These are phyloP conservation scores for Colletotrichum trifolii DNA, from an alignment of 2,329 filamentous ascomycete species.

Conservation along the genomic window DNA sequence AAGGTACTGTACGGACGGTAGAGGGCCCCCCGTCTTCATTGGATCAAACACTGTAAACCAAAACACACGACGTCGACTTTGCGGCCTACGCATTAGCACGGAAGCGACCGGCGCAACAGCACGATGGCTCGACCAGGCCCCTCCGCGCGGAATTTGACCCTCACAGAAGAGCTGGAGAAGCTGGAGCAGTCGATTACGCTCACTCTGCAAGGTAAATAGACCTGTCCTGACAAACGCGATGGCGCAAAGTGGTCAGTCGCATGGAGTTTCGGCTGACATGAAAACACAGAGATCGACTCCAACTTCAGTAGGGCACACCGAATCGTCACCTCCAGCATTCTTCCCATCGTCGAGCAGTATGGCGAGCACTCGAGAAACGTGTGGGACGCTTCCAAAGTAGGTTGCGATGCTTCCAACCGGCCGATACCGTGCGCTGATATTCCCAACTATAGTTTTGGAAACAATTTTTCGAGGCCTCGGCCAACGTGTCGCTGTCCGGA, in stretches of 20 bases:
- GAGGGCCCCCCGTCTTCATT: not conserved
- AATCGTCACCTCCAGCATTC: conserved; percentile 92
- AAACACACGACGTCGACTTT: not conserved
- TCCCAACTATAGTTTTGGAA: conserved; percentile 85
- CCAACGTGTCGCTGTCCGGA: conserved; percentile 94
- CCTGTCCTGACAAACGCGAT: not conserved
- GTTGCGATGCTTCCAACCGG: not conserved
- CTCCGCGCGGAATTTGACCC: conserved; percentile 71
- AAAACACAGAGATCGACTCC: conserved; percentile 87
- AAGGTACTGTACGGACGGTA: not conserved
- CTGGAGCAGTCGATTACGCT: conserved; percentile 97
- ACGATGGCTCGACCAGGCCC: conserved; percentile 63
- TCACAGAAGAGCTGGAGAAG: conserved; percentile 95
- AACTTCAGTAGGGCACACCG: conserved; percentile 98
- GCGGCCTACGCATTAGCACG: conserved; percentile 1
- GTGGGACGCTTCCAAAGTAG: conserved; percentile 95
- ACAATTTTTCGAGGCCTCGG: conserved; percentile 98
- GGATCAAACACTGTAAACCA: conserved; percentile 25
- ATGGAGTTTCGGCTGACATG: not conserved
- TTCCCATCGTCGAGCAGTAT: conserved; percentile 95
- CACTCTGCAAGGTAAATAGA: conserved; percentile 80
- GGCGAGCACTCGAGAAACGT: conserved; percentile 92
- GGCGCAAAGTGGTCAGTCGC: not conserved
- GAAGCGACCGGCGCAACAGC: not conserved
- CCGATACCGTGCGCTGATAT: conserved; percentile 30